phyloP scores from a whole-genome alignment of 805 yeast species.

The Wickerhamiella kurtzmanii region DNA sequence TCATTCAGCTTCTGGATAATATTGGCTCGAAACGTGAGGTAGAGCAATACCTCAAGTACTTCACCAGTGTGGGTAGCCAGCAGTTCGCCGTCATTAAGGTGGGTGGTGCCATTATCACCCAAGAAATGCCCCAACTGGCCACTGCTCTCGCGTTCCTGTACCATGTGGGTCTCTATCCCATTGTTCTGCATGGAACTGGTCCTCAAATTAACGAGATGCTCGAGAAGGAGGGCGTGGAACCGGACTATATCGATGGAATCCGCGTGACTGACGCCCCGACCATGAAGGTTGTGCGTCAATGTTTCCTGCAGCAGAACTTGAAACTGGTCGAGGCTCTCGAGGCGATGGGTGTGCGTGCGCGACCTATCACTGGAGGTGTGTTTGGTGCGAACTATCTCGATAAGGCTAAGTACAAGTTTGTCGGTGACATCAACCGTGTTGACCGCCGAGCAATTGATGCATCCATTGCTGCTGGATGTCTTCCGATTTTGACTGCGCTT shows the following conservation, averaged over 20 bases:
- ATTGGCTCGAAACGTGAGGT: conserved; percentile 97
- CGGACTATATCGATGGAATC: conserved; percentile 91
- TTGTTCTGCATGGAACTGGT: conserved; percentile 95
- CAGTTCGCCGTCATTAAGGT: conserved; percentile 98
- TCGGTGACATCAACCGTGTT: conserved; percentile 78
- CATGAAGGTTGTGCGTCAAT: conserved; percentile 89
- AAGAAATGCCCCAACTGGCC: conserved; percentile 83
- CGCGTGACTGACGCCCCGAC: conserved; percentile 90
- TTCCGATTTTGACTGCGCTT: conserved; percentile 89
- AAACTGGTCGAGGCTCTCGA: conserved; percentile 92
- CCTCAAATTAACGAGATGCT: conserved; percentile 93
- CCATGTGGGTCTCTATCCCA: conserved; percentile 95
- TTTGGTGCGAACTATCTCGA: conserved; percentile 87
- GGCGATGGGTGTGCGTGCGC: conserved; percentile 91
- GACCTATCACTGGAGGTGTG: conserved; percentile 97
- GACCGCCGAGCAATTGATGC: conserved; percentile 87
- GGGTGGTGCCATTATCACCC: conserved; percentile 97
- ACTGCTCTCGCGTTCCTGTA: conserved; percentile 90
- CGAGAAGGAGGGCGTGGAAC: conserved; percentile 89
- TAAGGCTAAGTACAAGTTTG: conserved; percentile 78
- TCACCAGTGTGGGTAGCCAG: conserved; percentile 80
- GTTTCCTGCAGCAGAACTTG: conserved; percentile 90
- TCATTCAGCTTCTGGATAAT: conserved; percentile 84
- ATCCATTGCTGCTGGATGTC: conserved; percentile 87
- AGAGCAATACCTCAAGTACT: conserved; percentile 91